Base-by-base conservation (phyloP, 257 asterid species). In the Linderniella brevidens region DNA sequence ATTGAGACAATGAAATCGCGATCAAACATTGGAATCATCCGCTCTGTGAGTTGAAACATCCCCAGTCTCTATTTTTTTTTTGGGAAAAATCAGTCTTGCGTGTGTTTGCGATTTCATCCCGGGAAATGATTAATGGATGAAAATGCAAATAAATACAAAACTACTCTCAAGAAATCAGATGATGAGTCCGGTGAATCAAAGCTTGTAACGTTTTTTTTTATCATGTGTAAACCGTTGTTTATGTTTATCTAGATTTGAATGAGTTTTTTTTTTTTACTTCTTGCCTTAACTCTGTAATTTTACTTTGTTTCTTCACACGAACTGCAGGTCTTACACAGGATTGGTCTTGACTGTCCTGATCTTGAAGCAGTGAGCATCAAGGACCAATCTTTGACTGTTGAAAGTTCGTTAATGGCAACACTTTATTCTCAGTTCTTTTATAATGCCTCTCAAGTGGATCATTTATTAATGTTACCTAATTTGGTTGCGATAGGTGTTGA, bases 301-400 rank as follows among this genome's bases (percentile, higher is more conserved):
- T 46, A 15, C 57, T 44, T 20, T 32, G 40, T 36, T 49, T 52
- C 51, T 46, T 46, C 57, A 32, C 50, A 55, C 38, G 46, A 43
- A 49, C 47, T 47, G 52, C 79, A 88, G 98, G 94, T 80, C 55
- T 69, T 88, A 49, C 74, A 62, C 68, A 80, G 87, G 54, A 71
- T 42, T 69, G 75, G 80, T 40, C 47, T 84, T 62, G 93, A 76
- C 8, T 84, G 87, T 62, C 78, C 65, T 60, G 92, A 76, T 49
- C 79, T 88, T 50, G 93, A 76, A 41, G 61, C 66, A 4, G 51
- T 84, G 45, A 69, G 62, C 65, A 69, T 78, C 43, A 78, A 72
- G 59, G 98, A 88, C 57, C 98, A 76, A 56, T 63, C 86, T 8
- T 79, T 88, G 46, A 68, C 95, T 54, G 74, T 38, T 67, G 98